Conservation (phyloP, 345 rosid species). For the Aquilaria sinensis region DNA sequence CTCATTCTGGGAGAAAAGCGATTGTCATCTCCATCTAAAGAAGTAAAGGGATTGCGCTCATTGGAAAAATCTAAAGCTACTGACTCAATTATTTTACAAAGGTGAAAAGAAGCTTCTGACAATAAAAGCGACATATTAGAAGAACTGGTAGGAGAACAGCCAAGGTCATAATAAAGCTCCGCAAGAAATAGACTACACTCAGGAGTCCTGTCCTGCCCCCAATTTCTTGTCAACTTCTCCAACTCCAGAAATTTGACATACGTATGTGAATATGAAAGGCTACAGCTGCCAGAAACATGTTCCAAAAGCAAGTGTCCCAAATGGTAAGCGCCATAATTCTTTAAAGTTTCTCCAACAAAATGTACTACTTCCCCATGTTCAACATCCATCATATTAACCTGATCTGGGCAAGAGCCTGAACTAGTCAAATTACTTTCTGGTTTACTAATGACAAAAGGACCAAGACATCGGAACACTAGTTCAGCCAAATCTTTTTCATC, state of each 20-base stretch:
- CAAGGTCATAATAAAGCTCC: slow-evolving; percentile 77
- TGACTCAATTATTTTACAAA: slow-evolving; percentile 83
- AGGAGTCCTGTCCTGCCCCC: slow-evolving; percentile 79
- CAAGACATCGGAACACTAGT: slow-evolving; percentile 60
- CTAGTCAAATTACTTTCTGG: slow-evolving; percentile 26
- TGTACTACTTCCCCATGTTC: slow-evolving; percentile 42
- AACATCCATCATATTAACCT: slow-evolving; percentile 30
- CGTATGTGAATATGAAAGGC: slow-evolving; percentile 38
- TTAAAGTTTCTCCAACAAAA: slow-evolving; percentile 62
- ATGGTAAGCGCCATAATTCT: slow-evolving; percentile 86
- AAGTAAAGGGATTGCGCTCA: slow-evolving; percentile 20
- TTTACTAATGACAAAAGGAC: slow-evolving; percentile 49
- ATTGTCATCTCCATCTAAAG: slow-evolving; percentile 25
- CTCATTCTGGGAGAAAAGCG: slow-evolving; percentile 22
- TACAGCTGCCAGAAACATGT: slow-evolving; percentile 37
- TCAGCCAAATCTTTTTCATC: slow-evolving; percentile 53
- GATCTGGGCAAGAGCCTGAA: slow-evolving; percentile 28
- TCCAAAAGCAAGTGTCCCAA: slow-evolving; percentile 87
- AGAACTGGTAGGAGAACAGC: slow-evolving; percentile 41
- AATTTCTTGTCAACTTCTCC: slow-evolving; percentile 77
- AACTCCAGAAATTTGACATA: slow-evolving; percentile 61
- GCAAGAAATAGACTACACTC: slow-evolving; percentile 93
- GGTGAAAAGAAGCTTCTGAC: slow-evolving; percentile 75
- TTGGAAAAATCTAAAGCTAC: slow-evolving; percentile 50
- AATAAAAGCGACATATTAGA: slow-evolving; percentile 47